A percentile compares a stretch with the other conserved stretches of the same genome.
These are phyloP conservation scores for Globisporangium yorkense DNA, from an alignment of 352 stramenopile genomes.

Conservation along the genomic window DNA sequence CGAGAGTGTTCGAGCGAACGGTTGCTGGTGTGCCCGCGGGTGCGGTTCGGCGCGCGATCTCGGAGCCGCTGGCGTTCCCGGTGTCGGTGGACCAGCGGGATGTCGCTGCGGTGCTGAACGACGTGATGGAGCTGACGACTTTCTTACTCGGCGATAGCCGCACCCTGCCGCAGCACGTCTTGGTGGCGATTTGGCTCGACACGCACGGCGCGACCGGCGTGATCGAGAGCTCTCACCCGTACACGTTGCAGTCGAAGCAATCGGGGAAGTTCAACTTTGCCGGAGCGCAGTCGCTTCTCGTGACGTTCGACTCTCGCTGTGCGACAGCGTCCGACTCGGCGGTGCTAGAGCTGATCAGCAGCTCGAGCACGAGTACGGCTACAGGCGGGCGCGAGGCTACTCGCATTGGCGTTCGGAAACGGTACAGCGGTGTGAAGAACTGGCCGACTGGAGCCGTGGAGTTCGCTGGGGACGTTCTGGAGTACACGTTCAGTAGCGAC, in stretches of 20 bases:
- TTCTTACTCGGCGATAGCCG: slow-evolving; percentile 57
- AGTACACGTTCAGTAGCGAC: slow-evolving; percentile 51
- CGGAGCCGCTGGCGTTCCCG: slow-evolving; percentile 30
- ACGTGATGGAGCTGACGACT: slow-evolving; percentile 39
- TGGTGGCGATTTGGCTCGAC: slow-evolving; percentile 73
- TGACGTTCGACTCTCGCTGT: slow-evolving; percentile 68
- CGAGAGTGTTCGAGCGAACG: slow-evolving; percentile 23
- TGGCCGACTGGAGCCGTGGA: slow-evolving; percentile 53
- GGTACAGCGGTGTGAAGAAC: slow-evolving; percentile 29
- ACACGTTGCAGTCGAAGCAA: slow-evolving; percentile 20
- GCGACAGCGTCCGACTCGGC: slow-evolving; percentile 20
- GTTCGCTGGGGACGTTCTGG: slow-evolving; percentile 49
- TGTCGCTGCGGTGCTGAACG: slow-evolving; percentile 38
- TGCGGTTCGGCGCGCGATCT: background rate
- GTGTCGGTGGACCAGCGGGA: slow-evolving; percentile 33
- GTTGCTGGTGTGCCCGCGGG: background rate
- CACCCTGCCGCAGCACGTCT: slow-evolving; percentile 40
- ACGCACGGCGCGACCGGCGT: slow-evolving; percentile 57
- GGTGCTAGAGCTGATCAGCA: slow-evolving; percentile 15
- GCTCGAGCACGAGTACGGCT: slow-evolving; percentile 3
- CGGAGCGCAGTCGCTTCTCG: slow-evolving; percentile 41
- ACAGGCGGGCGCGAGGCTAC: slow-evolving; percentile 2
- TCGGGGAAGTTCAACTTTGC: slow-evolving; percentile 41
- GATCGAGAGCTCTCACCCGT: slow-evolving; percentile 67
- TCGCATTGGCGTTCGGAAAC: slow-evolving; percentile 17